Evolutionary conservation across 176 grass and related monocot genomes (phyloP).

Genomic region (Musa troglodytarum): DNA sequence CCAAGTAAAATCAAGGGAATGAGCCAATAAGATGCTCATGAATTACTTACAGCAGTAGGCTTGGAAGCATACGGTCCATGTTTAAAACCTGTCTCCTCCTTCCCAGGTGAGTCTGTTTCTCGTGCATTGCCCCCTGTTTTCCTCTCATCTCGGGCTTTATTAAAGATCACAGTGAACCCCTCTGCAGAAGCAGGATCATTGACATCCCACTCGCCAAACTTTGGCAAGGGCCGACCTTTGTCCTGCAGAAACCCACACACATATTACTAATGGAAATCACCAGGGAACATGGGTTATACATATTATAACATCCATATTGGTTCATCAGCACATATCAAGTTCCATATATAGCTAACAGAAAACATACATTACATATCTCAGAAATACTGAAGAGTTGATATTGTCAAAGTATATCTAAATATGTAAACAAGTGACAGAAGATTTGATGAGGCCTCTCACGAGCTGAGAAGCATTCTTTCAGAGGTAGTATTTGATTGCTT

Average conservation of each 20-base stretch:
- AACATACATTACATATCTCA: too few species aligned
- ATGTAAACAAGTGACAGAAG: too few species aligned
- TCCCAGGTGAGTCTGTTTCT: background rate
- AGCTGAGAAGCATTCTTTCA: too few species aligned
- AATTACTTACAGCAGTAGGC: slow-evolving; percentile 28
- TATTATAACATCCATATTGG: too few species aligned
- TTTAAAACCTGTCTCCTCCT: slow-evolving; percentile 13
- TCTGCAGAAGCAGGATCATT: slow-evolving; percentile 25
- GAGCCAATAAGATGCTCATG: background rate
- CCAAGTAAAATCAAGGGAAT: too few species aligned
- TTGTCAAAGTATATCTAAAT: too few species aligned
- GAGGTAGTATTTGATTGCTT: too few species aligned
- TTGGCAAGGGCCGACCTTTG: background rate
- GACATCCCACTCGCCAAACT: slow-evolving; percentile 11
- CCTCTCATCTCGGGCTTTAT: slow-evolving; percentile 43
- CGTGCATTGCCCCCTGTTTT: slow-evolving; percentile 27
- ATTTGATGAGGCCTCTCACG: too few species aligned
- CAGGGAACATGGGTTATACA: too few species aligned
- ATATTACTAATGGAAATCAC: background rate
- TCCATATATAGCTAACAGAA: too few species aligned
- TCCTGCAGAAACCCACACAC: background rate
- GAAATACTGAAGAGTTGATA: too few species aligned
- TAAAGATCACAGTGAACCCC: slow-evolving; percentile 41
- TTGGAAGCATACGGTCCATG: slow-evolving; percentile 25
- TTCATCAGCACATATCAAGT: too few species aligned